Evolutionary conservation across 106 monocot species (phyloP).

Genomic region (Allium cepa): DNA sequence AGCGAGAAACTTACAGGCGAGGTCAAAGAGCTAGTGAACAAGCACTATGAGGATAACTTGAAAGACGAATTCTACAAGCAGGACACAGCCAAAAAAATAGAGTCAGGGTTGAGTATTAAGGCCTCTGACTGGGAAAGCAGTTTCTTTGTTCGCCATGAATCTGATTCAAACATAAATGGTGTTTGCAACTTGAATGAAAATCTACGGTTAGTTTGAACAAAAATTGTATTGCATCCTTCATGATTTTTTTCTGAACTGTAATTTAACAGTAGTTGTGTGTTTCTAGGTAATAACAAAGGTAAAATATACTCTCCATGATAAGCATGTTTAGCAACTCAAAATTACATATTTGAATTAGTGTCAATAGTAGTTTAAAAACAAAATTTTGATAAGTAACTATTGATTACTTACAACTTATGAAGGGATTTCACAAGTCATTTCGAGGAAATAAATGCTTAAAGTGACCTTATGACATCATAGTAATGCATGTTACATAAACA

Average conservation of each 20-base stretch:
- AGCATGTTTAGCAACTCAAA: not conserved
- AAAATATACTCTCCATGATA: not conserved
- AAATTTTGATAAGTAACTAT: not conserved
- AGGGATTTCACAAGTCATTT: too few species aligned
- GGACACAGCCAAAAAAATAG: conserved; percentile 18
- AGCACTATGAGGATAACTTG: conserved; percentile 30
- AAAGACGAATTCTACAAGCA: conserved; percentile 30
- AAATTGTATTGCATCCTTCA: not conserved
- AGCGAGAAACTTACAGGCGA: conserved; percentile 16
- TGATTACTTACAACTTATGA: not conserved
- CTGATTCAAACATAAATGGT: conserved; percentile 24
- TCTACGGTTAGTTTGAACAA: conserved; percentile 27
- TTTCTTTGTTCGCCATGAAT: conserved; percentile 45
- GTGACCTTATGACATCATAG: not conserved
- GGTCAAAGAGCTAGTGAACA: conserved; percentile 18
- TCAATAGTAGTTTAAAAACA: not conserved
- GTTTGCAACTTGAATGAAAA: conserved; percentile 15
- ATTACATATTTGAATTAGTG: not conserved
- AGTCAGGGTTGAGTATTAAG: not conserved
- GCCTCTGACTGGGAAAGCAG: conserved; percentile 18
- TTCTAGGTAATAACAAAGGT: not conserved
- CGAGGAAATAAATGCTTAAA: not conserved
- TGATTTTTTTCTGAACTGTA: not conserved
- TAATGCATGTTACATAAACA: not conserved
- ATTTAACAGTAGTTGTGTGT: not conserved